Evolutionary conservation across 495 filamentous ascomycete species (phyloP), one percentile per base, ranked within the genome.

Genomic region (Xylaria venustula): DNA sequence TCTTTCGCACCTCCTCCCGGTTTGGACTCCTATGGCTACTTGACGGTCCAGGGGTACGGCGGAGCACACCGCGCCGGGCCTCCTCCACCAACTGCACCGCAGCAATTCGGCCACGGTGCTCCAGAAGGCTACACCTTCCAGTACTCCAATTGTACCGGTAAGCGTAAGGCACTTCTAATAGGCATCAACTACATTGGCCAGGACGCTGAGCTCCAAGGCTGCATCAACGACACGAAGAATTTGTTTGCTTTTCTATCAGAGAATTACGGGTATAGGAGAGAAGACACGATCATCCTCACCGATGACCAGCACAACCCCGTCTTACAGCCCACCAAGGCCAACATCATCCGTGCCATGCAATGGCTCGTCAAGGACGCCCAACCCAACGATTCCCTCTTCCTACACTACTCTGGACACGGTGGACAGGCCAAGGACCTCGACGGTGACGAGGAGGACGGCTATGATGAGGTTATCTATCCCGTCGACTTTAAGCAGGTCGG

Each of bases 391-490:
- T 73, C 79, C 36, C 68, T 82, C 46, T 82, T 82, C 62, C 56
- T 82, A 51, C 79, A 81, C 54, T 82, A 77, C 58, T 96, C 92
- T 12, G 91, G 79, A 41, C 79, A 82, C 61, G 79, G 79, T 50
- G 79, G 78, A 23, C 78, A 81, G 63, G 73, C 78, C 11, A 44
- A 70, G 52, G 79, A 82, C 56, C 7, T 59, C 23, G 73, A 79
- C 55, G 79, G 92, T 23, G 92, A 97, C 66, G 92, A 97, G 74
- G 91, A 94, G 12, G 92, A 97, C 68, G 93, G 93, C 64, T 90
- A 88, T 62, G 94, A 98, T 67, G 94, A 98, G 75, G 92, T 96
- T 48, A 95, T 98, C 71, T 98, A 97, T 75, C 94, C 94, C 0
- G 90, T 97, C 19, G 94, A 98, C 75, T 97, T 92, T 80, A 81